Evolutionary conservation across 768 basidiomycete genomes (phyloP), one percentile per base, ranked within the genome.

Genomic region (Cystobasidiopsis lactophilus): DNA sequence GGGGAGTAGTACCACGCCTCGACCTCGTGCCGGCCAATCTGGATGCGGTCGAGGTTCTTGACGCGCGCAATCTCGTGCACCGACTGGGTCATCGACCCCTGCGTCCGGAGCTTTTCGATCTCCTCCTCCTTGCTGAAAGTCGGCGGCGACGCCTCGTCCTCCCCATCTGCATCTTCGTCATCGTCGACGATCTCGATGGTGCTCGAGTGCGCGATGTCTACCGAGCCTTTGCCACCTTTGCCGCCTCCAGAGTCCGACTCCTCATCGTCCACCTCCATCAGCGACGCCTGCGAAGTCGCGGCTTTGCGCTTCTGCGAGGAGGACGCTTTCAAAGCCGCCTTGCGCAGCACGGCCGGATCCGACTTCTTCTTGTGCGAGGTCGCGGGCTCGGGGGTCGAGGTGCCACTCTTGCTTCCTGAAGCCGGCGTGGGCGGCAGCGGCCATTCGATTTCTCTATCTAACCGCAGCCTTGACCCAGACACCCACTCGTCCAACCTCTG

Each of bases 1-100:
- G 93, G 93, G 62, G 84, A 88, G 73, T 96, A 96, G 69, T 98
- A 98, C 93, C 93, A 98, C n/a, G 93, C 81, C 61, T 98, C 93
- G 60, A 98, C 85, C 69, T 93, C 85, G 70, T 93, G 80, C 65
- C 76, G 78, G 53, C 93, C 93, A 56, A 98, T 96, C 66, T 91
- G 86, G 27, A 98, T 75, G 54, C 83, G 79, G 67, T 96, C 93
- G 60, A 98, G 74, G 66, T 98, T 98, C 73, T 96, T 96, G 62
- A 98, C 93, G 50, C 93, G 79, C 18, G 91, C 82, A 61, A 98
- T 81, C 70, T 98, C 93, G 48, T 86, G 91, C 56, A 95, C 84
- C 45, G 85, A 85, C 68, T 98, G 93, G 3, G 93, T 96, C 89
- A 98, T 96, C 29, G 88, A 95, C 11, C 93, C 93, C 11, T 85